phyloP scores from a whole-genome alignment of 352 stramenopile genomes.

The Plasmopara muralis region DNA sequence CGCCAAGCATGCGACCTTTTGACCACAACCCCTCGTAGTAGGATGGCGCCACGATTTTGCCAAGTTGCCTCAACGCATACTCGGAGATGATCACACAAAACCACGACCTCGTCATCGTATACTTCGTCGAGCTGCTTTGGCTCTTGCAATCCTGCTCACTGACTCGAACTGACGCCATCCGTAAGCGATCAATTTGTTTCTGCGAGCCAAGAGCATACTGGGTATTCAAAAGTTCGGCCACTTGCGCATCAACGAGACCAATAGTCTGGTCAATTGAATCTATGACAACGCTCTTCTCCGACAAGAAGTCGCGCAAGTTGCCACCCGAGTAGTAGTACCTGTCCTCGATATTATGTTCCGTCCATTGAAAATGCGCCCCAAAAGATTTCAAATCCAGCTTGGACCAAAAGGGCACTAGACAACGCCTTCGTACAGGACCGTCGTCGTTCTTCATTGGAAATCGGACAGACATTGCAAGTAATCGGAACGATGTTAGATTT shows the following conservation, averaged over 20 bases:
- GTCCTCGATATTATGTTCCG: background rate
- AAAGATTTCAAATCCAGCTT: background rate
- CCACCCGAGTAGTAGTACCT: background rate
- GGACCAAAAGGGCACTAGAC: background rate
- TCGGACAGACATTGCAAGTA: background rate
- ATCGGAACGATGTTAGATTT: background rate
- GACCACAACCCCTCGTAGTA: slow-evolving; percentile 1
- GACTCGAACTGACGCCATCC: background rate
- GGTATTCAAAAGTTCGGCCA: background rate
- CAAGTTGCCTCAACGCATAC: slow-evolving; percentile 2
- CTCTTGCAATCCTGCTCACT: too few species aligned
- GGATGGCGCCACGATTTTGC: background rate
- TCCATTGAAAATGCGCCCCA: background rate
- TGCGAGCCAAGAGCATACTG: background rate
- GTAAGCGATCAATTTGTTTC: background rate
- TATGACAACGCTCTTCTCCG: too few species aligned
- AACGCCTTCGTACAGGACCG: background rate
- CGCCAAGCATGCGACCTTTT: background rate
- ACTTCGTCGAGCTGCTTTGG: background rate
- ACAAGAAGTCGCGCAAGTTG: background rate
- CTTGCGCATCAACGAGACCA: background rate
- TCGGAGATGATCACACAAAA: slow-evolving; percentile 1
- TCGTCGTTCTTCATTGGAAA: background rate
- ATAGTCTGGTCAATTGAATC: background rate
- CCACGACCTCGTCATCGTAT: background rate